phyloP scores from a whole-genome alignment of 179 eudicot species.

The Patellifolia procumbens region DNA sequence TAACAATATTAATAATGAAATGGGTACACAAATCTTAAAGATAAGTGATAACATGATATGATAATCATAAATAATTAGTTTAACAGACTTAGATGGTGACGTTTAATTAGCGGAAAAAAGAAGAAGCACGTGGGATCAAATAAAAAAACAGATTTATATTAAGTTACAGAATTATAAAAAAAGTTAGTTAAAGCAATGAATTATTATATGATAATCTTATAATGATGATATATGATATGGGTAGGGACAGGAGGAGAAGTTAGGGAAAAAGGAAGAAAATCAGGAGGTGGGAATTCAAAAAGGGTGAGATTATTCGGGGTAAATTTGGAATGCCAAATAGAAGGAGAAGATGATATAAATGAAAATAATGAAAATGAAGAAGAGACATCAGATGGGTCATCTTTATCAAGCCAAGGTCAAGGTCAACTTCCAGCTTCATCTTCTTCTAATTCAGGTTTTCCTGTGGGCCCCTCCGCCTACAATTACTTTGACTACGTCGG shows the following conservation, averaged over 20 bases:
- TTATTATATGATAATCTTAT: not conserved
- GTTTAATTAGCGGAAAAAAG: not conserved
- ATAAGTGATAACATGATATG: too few species aligned
- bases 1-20: too few species aligned
- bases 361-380: constrained; percentile 14
- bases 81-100: too few species aligned
- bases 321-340: constrained; percentile 54
- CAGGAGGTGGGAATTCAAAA: constrained; percentile 37
- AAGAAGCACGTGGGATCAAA: constrained; percentile 24
- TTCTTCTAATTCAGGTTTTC: not conserved
- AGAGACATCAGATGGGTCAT: constrained; percentile 43
- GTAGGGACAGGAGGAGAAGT: constrained; percentile 34
- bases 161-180: not conserved
- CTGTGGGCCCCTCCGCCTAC: constrained; percentile 20
- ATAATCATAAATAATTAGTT: too few species aligned
- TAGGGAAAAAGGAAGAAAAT: constrained; percentile 28
- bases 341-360: constrained; percentile 3
- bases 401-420: constrained; percentile 38
- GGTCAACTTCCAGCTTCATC: not conserved
- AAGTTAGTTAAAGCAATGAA: not conserved
- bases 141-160: constrained; percentile 3
- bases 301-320: constrained; percentile 67
- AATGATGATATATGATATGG: not conserved
- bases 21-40: too few species aligned
- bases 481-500: constrained; percentile 40